A percentile compares a stretch with the other conserved stretches of the same genome.
Conservation (phyloP, 352 stramenopile genomes). For the Phytopythium delawarense region DNA sequence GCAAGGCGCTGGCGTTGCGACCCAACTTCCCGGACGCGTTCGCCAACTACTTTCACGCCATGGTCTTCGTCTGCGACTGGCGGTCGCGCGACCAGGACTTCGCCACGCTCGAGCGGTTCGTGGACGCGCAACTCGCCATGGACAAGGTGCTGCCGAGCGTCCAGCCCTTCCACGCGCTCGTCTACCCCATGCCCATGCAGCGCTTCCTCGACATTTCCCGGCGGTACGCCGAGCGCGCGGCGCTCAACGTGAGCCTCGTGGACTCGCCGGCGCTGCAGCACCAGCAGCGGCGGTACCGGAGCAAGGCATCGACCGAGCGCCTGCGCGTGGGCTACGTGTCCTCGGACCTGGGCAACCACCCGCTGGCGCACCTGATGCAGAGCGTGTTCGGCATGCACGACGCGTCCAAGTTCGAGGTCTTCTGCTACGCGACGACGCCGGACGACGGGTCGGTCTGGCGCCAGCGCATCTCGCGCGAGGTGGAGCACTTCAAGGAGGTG, state of each 20-base stretch:
- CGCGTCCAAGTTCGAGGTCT: slow-evolving; percentile 83
- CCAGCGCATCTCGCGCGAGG: slow-evolving; percentile 72
- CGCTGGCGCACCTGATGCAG: slow-evolving; percentile 89
- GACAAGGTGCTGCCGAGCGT: slow-evolving; percentile 78
- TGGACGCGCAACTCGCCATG: slow-evolving; percentile 55
- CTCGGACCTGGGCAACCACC: slow-evolving; percentile 91
- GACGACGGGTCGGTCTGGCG: slow-evolving; percentile 84
- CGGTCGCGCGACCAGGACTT: slow-evolving; percentile 75
- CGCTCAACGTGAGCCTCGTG: slow-evolving; percentile 84
- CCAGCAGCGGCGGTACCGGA: slow-evolving; percentile 36
- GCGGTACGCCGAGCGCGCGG: slow-evolving; percentile 78
- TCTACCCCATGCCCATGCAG: slow-evolving; percentile 85
- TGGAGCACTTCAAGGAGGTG: slow-evolving; percentile 89
- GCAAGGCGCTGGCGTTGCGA: slow-evolving; percentile 87
- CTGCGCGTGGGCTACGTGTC: slow-evolving; percentile 89
- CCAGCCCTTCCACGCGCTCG: slow-evolving; percentile 92
- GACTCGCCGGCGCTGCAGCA: slow-evolving; percentile 57
- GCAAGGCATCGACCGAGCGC: slow-evolving; percentile 59
- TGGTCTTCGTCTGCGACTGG: slow-evolving; percentile 94
- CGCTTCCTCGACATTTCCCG: slow-evolving; percentile 72
- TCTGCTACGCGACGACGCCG: slow-evolving; percentile 82
- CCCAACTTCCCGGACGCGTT: slow-evolving; percentile 91
- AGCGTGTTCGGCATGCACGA: slow-evolving; percentile 90
- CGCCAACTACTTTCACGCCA: slow-evolving; percentile 91
- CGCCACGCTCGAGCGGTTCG: slow-evolving; percentile 50